A percentile compares a stretch with the other conserved stretches of the same genome.
Evolutionary conservation across 2,329 filamentous ascomycete genomes (phyloP).

Genomic region (Diaporthe vexans): DNA sequence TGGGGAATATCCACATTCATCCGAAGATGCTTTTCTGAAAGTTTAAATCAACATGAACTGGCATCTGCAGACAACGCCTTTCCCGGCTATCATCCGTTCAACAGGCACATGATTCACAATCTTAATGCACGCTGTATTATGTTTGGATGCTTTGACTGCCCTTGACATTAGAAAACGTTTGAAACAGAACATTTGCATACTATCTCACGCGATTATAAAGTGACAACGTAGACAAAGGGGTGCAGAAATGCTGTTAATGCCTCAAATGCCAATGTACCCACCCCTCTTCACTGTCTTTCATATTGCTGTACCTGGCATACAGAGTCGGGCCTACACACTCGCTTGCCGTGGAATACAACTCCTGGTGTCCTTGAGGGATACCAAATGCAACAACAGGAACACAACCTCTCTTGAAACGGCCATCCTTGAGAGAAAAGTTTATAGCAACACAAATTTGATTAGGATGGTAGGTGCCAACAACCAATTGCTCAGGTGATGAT

Average conservation of each 20-base stretch:
- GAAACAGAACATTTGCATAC: neutral
- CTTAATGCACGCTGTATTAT: neutral
- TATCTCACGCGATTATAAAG: neutral
- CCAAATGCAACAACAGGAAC: neutral
- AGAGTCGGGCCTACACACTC: no score
- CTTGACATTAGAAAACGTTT: neutral
- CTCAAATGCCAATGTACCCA: neutral
- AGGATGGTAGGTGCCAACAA: neutral
- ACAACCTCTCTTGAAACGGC: neutral
- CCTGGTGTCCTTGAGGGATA: neutral
- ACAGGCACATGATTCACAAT: neutral
- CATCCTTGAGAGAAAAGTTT: no score
- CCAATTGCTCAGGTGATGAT: neutral
- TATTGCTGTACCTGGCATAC: no score
- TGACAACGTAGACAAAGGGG: neutral
- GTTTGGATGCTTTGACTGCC: neutral
- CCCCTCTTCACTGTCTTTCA: neutral
- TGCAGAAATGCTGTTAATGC: neutral
- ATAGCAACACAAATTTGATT: neutral
- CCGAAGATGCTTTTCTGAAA: neutral
- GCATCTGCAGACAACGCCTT: neutral
- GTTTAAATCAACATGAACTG: constrained; percentile 9
- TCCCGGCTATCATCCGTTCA: neutral
- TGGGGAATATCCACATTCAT: constrained; percentile 1
- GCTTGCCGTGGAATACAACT: no score